Evolutionary conservation across 768 basidiomycete species (phyloP), one percentile per base, ranked within the genome.

Genomic region (Panaeolus cyanescens): DNA sequence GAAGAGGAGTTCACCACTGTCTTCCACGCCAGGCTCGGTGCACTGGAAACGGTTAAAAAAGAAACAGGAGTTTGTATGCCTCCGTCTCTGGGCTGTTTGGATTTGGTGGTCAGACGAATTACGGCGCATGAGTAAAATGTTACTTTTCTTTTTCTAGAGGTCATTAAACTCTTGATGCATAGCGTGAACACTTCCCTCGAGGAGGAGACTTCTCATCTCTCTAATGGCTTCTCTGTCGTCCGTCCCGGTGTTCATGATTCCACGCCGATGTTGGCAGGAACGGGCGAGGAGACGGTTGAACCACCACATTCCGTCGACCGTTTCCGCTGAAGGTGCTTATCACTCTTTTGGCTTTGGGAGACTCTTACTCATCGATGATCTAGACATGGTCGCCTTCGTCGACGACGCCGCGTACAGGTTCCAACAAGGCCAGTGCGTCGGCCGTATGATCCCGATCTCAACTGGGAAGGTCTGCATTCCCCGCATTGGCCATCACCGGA

Each of bases 101-200:
- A 15, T 71, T 63, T 54, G 65, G 67, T 17, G 79, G 78, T 2
- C 79, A 80, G 62, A 71, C 76, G 0, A 80, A 78, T 57, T 79
- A 79, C 63, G 70, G 74, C 6, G 68, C 69, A 74, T 77, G 42
- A 61, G 63, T 61, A 32, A 34, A 36, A 13, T 15, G 36, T 1
- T 55, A 22, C 12, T 33, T 2, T 30, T 8, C 32, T 15, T 15
- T 30, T 25, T n/a, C 39, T 6, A 6, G 13, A 34, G 25, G 30
- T 37, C 39, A 36, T 28, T 17, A 22, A n/a, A 50, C 15, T 55
- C n/a, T 42, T n/a, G 40, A 19, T n/a, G n/a, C n/a, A n/a, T 50
- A 77, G 75, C 55, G 76, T 74, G 4, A 76, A 76, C 56, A 72
- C 76, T 0, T 68, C 64, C 25, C 37, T 78, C 3, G 74, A 75